These are phyloP conservation scores for Cucumis melo DNA, from an alignment of 306 rosid genomes.

Conservation along the genomic window DNA sequence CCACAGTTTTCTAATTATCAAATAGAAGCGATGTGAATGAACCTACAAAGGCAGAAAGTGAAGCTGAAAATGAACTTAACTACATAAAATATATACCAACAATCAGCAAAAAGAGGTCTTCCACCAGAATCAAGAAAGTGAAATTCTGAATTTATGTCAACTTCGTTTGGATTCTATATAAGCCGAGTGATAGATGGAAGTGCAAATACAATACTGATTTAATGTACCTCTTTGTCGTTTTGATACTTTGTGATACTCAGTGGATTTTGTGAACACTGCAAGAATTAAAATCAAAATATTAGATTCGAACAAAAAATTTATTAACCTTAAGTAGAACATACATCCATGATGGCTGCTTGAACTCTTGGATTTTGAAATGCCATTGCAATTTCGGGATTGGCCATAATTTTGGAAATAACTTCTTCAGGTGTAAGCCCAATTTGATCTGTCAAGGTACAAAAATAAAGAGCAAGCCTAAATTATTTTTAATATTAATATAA, in stretches of 20 bases:
- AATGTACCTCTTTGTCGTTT: slow-evolving; percentile 96
- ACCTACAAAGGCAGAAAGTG: not conserved
- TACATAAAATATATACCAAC: not conserved
- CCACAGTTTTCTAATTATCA: not conserved
- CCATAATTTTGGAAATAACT: slow-evolving; percentile 90
- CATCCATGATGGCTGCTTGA: slow-evolving; percentile 99
- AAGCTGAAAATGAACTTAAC: not conserved
- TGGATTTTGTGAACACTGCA: slow-evolving; percentile 96
- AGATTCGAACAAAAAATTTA: slow-evolving; percentile 1
- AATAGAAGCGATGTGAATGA: not conserved
- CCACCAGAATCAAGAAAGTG: not conserved
- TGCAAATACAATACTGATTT: not conserved
- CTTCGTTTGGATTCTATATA: not conserved
- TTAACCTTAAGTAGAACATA: slow-evolving; percentile 26
- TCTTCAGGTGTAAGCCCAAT: slow-evolving; percentile 94
- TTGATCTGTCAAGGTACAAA: slow-evolving; percentile 49
- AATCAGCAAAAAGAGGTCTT: not conserved
- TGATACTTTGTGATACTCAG: slow-evolving; percentile 79
- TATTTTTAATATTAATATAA: not conserved
- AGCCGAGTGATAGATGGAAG: not conserved
- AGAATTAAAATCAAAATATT: slow-evolving; percentile 10
- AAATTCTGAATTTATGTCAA: not conserved
- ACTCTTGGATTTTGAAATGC: slow-evolving; percentile 98
- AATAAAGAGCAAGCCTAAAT: not conserved
- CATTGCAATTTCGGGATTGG: slow-evolving; percentile 86